phyloP scores from a whole-genome alignment of 2,329 filamentous ascomycete species.

The Dactylella cylindrospora region DNA sequence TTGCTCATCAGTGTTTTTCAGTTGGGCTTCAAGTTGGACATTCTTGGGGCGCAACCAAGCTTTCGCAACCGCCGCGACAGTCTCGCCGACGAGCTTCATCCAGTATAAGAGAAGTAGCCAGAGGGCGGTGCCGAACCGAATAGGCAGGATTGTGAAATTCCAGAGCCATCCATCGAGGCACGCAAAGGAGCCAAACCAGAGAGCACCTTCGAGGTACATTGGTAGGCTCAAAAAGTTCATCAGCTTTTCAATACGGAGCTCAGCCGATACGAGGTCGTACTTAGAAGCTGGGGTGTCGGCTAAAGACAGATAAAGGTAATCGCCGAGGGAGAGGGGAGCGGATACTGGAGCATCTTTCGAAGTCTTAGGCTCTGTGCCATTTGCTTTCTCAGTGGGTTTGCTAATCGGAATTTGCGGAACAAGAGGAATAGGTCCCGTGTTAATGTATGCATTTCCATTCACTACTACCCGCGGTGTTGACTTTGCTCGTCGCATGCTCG shows the following conservation, averaged over 20 bases:
- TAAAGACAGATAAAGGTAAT: constrained; percentile 40
- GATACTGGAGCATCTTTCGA: constrained; percentile 10
- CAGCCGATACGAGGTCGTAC: constrained; percentile 70
- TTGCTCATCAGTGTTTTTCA: constrained; percentile 23
- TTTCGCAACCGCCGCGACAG: constrained; percentile 44
- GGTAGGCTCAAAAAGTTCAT: constrained; percentile 85
- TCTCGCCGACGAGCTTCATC: constrained; percentile 63
- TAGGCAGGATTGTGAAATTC: constrained; percentile 89
- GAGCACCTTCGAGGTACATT: constrained; percentile 75
- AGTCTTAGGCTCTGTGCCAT: constrained; percentile 9
- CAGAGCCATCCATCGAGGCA: constrained; percentile 96
- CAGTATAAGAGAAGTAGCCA: constrained; percentile 77
- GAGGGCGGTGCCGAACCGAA: constrained; percentile 80
- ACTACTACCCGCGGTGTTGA: constrained; percentile 26
- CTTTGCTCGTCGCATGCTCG: constrained; percentile 30
- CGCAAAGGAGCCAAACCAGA: constrained; percentile 84
- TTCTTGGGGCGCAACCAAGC: constrained; percentile 40
- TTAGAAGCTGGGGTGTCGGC: constrained; percentile 30
- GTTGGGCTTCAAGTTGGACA: constrained; percentile 21
- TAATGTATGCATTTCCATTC: constrained; percentile 29
- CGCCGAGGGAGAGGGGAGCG: constrained; percentile 33
- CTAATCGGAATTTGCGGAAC: constrained; percentile 16
- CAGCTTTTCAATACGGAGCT: constrained; percentile 86
- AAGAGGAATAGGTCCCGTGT: constrained; percentile 17
- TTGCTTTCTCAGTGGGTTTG: constrained; percentile 18